Conservation (phyloP, 441 rosid species). For the Populus tomentosa region DNA sequence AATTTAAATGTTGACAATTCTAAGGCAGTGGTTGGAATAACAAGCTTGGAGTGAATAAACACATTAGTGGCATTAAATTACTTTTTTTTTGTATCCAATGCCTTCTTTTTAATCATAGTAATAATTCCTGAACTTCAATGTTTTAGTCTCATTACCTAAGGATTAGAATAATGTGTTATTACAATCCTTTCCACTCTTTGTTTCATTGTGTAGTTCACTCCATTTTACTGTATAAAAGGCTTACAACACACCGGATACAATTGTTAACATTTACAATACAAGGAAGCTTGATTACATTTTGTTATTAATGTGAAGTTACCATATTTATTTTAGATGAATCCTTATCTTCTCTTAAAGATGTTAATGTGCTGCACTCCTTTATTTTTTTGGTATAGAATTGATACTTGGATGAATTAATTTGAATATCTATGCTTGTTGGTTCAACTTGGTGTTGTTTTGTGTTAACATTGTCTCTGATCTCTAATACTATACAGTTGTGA, state of each 20-base stretch:
- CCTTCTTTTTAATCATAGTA: too few species aligned
- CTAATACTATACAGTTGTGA: constrained; percentile 65
- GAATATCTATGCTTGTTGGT: background rate
- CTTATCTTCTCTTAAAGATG: background rate
- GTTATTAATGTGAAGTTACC: background rate
- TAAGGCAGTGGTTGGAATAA: background rate
- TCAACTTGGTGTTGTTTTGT: background rate
- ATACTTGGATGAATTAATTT: background rate
- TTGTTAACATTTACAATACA: background rate
- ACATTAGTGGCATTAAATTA: background rate
- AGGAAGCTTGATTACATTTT: background rate
- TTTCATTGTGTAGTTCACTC: background rate
- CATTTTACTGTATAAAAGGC: background rate
- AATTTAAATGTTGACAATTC: too few species aligned
- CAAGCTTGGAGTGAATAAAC: background rate
- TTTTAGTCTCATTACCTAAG: too few species aligned
- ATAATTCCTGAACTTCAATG: too few species aligned
- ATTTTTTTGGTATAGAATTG: background rate
- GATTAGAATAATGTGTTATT: background rate
- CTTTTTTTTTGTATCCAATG: too few species aligned
- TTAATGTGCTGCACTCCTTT: background rate
- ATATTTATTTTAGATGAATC: background rate
- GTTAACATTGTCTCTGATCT: background rate
- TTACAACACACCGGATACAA: background rate
- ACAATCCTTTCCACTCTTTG: background rate